phyloP scores from a whole-genome alignment of 495 filamentous ascomycete species.

The Aspergillus affinis region DNA sequence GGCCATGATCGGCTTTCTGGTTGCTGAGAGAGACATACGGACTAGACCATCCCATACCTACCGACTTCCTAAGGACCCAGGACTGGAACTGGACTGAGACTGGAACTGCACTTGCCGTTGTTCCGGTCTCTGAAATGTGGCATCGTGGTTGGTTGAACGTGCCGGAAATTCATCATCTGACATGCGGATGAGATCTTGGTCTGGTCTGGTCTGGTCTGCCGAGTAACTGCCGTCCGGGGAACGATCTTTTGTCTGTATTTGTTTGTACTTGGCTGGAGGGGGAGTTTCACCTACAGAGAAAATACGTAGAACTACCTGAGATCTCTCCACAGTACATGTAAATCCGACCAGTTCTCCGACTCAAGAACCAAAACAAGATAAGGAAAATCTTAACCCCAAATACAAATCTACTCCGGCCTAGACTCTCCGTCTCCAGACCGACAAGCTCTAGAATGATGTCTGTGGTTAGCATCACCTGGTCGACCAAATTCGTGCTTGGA shows the following conservation, averaged over 20 bases:
- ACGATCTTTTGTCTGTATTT: background rate
- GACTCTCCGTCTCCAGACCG: background rate
- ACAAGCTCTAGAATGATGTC: background rate
- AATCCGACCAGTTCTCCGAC: background rate
- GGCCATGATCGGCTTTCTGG: background rate
- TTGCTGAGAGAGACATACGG: background rate
- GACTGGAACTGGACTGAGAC: too few relatives aligned
- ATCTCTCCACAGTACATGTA: background rate
- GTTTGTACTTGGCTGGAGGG: too few relatives aligned
- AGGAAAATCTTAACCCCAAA: too few relatives aligned
- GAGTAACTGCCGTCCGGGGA: background rate
- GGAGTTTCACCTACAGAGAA: too few relatives aligned
- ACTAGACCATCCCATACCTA: too few relatives aligned
- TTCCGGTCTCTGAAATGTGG: too few relatives aligned
- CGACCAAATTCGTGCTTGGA: background rate
- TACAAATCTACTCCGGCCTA: background rate
- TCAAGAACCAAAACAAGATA: too few relatives aligned
- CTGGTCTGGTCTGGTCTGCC: background rate
- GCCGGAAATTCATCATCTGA: background rate
- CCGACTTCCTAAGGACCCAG: too few relatives aligned
- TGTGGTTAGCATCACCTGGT: background rate
- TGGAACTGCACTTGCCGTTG: too few relatives aligned
- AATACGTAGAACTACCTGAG: too few relatives aligned
- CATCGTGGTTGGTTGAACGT: too few relatives aligned
- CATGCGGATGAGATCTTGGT: background rate